Percentiles rank a stretch among this genome's conserved stretches.
These are phyloP conservation scores for Neophaeococcomyces mojaviensis DNA, from an alignment of 2,329 filamentous ascomycete genomes.

Conservation along the genomic window DNA sequence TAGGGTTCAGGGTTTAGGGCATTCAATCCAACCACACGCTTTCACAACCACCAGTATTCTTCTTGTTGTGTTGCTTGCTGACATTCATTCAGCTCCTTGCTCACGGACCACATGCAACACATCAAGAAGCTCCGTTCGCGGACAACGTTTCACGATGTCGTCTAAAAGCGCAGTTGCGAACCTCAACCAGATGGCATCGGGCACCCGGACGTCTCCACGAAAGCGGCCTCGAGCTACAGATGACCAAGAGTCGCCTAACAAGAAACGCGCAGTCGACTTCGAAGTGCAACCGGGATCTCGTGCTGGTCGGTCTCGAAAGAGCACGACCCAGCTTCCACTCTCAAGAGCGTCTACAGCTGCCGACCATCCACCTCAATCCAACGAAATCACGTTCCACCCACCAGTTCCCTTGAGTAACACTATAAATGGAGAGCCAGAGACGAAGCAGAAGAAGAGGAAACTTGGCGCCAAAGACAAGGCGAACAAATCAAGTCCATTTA, in stretches of 20 bases:
- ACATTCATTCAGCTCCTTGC: too few species aligned
- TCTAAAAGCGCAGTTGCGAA: neutral
- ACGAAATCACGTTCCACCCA: conserved; percentile 6
- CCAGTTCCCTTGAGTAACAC: neutral
- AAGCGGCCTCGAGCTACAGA: neutral
- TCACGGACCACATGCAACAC: too few species aligned
- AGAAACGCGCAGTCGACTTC: neutral
- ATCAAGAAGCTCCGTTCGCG: neutral
- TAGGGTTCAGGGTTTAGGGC: too few species aligned
- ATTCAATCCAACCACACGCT: too few species aligned
- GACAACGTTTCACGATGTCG: neutral
- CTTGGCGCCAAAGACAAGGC: conserved; percentile 8
- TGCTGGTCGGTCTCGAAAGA: neutral
- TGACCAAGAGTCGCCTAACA: neutral
- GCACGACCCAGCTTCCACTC: conserved; percentile 11
- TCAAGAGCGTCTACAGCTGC: conserved; percentile 7
- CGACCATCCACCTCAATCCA: neutral
- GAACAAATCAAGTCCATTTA: conserved; percentile 15
- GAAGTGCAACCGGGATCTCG: too few species aligned
- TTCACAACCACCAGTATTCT: too few species aligned
- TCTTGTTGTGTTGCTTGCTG: too few species aligned
- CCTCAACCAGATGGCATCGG: conserved; percentile 4
- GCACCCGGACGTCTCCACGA: neutral
- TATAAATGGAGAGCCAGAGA: neutral
- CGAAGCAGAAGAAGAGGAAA: conserved; percentile 9